phyloP scores from a whole-genome alignment of 2,329 filamentous ascomycete species.

The Diaporthe humulicola region DNA sequence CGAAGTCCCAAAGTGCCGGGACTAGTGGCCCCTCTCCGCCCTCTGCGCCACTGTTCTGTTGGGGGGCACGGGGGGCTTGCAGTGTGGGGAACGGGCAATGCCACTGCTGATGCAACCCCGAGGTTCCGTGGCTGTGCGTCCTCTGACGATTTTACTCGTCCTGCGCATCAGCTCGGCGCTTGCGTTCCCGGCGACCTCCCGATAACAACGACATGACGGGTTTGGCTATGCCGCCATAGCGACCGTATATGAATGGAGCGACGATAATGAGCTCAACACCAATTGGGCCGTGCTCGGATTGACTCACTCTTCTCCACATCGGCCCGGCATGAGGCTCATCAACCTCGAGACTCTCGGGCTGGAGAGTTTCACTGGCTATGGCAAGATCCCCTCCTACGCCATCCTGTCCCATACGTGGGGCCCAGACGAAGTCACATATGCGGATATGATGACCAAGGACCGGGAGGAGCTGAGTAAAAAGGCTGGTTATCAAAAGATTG shows the following conservation, averaged over 20 bases:
- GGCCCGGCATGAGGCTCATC: slow-evolving; percentile 30
- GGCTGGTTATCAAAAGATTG: slow-evolving; percentile 21
- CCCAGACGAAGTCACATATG: slow-evolving; percentile 19
- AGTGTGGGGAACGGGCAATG: slow-evolving; percentile 26
- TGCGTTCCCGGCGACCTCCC: slow-evolving; percentile 8
- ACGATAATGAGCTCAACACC: background rate
- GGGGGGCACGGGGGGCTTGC: slow-evolving; percentile 1
- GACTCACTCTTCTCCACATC: background rate
- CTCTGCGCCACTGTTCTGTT: slow-evolving; percentile 3
- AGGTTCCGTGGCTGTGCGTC: slow-evolving; percentile 7
- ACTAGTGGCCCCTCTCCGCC: background rate
- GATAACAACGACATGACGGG: background rate
- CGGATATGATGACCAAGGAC: background rate
- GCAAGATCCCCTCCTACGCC: slow-evolving; percentile 24
- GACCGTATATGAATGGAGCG: background rate
- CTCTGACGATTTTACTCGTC: slow-evolving; percentile 3
- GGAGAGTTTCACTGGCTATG: slow-evolving; percentile 24
- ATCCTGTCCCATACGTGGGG: slow-evolving; percentile 31
- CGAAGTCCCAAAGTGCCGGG: slow-evolving; percentile 7
- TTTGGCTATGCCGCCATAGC: background rate
- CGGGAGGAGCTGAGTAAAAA: background rate
- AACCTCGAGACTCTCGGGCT: slow-evolving; percentile 23
- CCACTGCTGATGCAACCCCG: background rate
- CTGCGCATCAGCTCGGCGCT: background rate
- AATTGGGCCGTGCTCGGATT: background rate